Conservation (phyloP, 306 rosid species). For the Ammopiptanthus mongolicus region DNA sequence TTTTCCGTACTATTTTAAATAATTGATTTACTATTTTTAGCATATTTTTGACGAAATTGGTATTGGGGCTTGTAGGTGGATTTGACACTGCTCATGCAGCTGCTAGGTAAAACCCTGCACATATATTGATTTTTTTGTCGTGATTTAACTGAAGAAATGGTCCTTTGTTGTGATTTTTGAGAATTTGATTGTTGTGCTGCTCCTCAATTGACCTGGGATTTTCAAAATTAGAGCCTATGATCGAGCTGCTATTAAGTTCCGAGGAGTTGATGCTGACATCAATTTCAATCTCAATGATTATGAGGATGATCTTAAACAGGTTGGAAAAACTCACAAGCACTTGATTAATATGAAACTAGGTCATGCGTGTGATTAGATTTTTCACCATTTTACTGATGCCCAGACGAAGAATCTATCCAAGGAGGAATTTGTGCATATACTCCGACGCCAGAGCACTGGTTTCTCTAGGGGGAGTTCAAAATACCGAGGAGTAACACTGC, state of each 20-base stretch:
- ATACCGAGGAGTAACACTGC: slow-evolving; percentile 90
- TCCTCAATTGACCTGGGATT: slow-evolving; percentile 15
- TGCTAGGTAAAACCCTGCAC: slow-evolving; percentile 57
- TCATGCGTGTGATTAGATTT: neutral
- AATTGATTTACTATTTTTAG: slow-evolving; percentile 35
- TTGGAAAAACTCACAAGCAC: slow-evolving; percentile 20
- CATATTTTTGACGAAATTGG: slow-evolving; percentile 14
- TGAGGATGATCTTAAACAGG: slow-evolving; percentile 91
- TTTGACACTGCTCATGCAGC: slow-evolving; percentile 99
- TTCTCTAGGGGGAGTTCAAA: slow-evolving; percentile 94
- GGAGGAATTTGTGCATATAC: slow-evolving; percentile 94
- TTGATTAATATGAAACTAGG: slow-evolving; percentile 9
- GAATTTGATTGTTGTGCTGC: neutral
- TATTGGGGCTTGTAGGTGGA: slow-evolving; percentile 65
- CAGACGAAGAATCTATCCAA: slow-evolving; percentile 81
- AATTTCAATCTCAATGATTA: slow-evolving; percentile 82
- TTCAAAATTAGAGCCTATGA: slow-evolving; percentile 69
- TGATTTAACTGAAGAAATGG: neutral
- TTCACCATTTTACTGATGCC: neutral
- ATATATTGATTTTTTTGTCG: neutral
- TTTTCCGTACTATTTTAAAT: slow-evolving; percentile 21
- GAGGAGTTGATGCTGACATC: slow-evolving; percentile 97
- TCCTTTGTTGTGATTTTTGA: neutral
- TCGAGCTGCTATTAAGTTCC: slow-evolving; percentile 95
- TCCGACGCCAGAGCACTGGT: slow-evolving; percentile 95